Percentiles rank a stretch among this genome's conserved stretches.
These are phyloP conservation scores for Geotrichum fermentans DNA, from an alignment of 1,139 yeast species.

Conservation along the genomic window DNA sequence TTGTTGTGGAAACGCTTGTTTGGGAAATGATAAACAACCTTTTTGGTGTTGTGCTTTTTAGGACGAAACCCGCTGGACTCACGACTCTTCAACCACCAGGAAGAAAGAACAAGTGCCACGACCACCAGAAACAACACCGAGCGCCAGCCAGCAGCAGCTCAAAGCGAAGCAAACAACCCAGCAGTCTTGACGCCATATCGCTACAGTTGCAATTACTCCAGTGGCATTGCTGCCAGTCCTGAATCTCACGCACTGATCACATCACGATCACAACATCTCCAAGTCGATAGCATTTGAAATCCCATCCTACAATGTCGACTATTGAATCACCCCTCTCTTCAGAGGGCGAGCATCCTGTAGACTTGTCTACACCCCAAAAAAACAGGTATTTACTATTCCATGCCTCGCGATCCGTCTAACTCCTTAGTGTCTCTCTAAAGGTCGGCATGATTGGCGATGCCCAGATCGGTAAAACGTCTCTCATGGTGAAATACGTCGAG, in stretches of 20 bases:
- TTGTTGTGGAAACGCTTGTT: conserved; percentile 3
- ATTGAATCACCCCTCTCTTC: conserved; percentile 15
- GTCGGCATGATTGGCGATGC: conserved; percentile 96
- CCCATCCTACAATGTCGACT: background rate
- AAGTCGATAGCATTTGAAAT: too few relatives aligned
- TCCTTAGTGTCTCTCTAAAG: conserved; percentile 62
- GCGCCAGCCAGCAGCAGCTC: too few relatives aligned
- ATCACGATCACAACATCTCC: too few relatives aligned
- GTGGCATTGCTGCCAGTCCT: too few relatives aligned
- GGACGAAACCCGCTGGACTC: background rate
- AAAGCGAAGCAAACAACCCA: too few relatives aligned
- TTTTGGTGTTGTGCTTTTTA: background rate
- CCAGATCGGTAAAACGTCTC: conserved; percentile 94
- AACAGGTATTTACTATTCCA: conserved; percentile 15
- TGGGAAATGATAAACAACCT: conserved; percentile 9
- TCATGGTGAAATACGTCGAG: conserved; percentile 96
- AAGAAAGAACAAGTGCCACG: too few relatives aligned
- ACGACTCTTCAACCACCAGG: background rate
- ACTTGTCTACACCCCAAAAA: conserved; percentile 19
- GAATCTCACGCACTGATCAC: too few relatives aligned
- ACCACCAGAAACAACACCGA: background rate
- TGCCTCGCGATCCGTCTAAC: background rate
- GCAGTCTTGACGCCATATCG: too few relatives aligned
- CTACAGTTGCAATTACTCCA: too few relatives aligned
- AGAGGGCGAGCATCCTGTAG: conserved; percentile 21